Evolutionary conservation across 2,329 filamentous ascomycete genomes (phyloP).

Genomic region (Akanthomyces uredinophilus): DNA sequence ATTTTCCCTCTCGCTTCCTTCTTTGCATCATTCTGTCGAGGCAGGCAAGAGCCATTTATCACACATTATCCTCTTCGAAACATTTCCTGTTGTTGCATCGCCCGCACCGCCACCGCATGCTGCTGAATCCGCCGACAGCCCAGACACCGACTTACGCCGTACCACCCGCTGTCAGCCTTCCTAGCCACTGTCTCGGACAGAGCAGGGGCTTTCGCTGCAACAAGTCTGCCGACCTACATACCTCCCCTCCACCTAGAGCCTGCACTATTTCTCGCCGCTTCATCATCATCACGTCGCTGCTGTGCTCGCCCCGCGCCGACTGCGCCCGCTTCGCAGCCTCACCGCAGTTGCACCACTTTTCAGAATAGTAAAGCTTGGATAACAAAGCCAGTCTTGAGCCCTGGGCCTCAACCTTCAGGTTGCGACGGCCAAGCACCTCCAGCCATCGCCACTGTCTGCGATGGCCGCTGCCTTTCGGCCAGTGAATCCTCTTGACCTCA

Average conservation of each 20-base stretch:
- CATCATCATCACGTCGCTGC: slow-evolving; percentile 11
- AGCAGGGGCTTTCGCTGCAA: neutral
- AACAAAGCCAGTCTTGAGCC: neutral
- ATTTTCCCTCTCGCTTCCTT: neutral
- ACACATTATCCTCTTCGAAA: slow-evolving; percentile 12
- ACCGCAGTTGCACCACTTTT: neutral
- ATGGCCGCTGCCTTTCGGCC: slow-evolving; percentile 48
- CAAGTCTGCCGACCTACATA: neutral
- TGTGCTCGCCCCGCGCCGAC: slow-evolving; percentile 1
- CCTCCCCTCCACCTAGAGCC: neutral
- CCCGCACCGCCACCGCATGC: slow-evolving; percentile 13
- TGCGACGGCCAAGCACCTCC: neutral
- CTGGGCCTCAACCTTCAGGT: neutral
- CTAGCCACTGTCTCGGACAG: slow-evolving; percentile 7
- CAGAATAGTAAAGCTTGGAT: neutral
- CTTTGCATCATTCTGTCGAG: slow-evolving; percentile 16
- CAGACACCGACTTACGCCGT: neutral
- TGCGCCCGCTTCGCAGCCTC: slow-evolving; percentile 5
- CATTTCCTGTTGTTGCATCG: neutral
- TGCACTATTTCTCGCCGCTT: neutral
- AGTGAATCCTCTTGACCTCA: slow-evolving; percentile 38
- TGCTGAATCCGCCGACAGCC: neutral
- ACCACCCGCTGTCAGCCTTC: neutral
- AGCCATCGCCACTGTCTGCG: slow-evolving; percentile 3
- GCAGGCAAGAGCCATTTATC: slow-evolving; percentile 23